Base-by-base conservation (phyloP, 2,329 filamentous ascomycete genomes). In the Aspergillus ustus region DNA sequence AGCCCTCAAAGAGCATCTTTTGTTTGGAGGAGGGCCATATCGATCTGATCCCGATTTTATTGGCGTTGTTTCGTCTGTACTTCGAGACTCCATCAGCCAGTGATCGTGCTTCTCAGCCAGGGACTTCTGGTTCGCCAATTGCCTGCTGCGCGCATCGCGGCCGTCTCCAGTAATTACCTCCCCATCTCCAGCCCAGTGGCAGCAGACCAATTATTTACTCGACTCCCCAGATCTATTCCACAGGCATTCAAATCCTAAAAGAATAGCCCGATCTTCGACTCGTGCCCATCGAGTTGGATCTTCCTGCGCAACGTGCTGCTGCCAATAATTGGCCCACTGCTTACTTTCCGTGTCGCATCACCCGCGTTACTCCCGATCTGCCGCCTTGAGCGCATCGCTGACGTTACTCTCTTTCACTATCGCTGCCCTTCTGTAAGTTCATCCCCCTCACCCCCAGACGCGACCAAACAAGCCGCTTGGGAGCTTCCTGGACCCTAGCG, bases 41-140 rank as follows among this genome's bases (percentile, higher is more conserved):
- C 37, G 20, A 51, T 52, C 49, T 29, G 37, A 49, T 58, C 59
- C 44, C 45, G 40, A 59, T 57, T 59, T 60, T 57, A 64, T 66
- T 68, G 65, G 65, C 57, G 59, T 63, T 64, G 63, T 60, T 53
- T 58, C 54, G 57, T 37, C 20, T 58, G 59, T 61, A 54, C 59
- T 57, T 56, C 37, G 45, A 56, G 31, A 61, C 58, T 46, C 60
- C 60, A 68, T 52, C 60, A 65, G 57, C 66, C 67, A 69, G 66
- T 68, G 67, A 69, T 66, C 66, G 63, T 61, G 63, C 59, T 64
- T 53, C 60, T 61, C 58, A 62, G 70, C 57, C 62, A 69, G 65
- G 65, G 60, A 69, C 67, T 65, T 75, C 69, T 76, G 74, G 75
- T 77, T 77, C 74, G 74, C 71, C 75, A 75, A 77, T 77, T 76